phyloP scores from a whole-genome alignment of 2,329 filamentous ascomycete species.

The Colletotrichum viniferum region DNA sequence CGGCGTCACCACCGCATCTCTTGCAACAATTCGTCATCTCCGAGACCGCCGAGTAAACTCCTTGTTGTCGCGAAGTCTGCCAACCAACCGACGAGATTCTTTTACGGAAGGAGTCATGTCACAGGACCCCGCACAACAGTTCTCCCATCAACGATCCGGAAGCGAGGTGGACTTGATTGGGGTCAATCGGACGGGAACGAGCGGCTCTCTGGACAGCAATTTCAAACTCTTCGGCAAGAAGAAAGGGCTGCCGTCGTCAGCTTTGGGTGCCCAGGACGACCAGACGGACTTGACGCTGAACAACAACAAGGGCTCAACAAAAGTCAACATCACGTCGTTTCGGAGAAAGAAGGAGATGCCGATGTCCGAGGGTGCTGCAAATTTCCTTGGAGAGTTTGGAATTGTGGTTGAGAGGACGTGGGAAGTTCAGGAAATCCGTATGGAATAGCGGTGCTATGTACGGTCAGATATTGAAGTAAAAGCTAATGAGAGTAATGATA shows the following conservation, averaged over 20 bases:
- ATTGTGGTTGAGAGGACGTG: not conserved
- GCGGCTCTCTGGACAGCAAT: not conserved
- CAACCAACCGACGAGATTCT: not conserved
- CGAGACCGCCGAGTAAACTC: not conserved
- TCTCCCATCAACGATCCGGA: not conserved
- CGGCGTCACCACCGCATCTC: not conserved
- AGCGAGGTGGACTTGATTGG: not conserved
- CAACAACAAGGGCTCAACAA: not conserved
- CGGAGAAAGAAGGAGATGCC: not conserved
- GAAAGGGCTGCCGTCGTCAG: not conserved
- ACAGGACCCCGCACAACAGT: not conserved
- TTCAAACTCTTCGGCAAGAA: not conserved
- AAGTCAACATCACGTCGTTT: not conserved
- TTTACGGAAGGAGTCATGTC: not conserved
- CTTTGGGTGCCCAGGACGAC: not conserved
- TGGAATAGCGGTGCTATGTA: not conserved
- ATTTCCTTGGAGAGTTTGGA: constrained; percentile 1
- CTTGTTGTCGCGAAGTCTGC: not conserved
- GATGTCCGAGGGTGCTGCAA: not conserved
- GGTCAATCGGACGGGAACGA: not conserved
- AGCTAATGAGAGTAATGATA: not conserved
- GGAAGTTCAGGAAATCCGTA: not conserved
- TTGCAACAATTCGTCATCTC: not conserved
- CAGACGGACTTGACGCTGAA: not conserved
- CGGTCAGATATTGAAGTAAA: not conserved